phyloP scores from a whole-genome alignment of 768 basidiomycete genomes.

The Lepiota brunneoincarnata region DNA sequence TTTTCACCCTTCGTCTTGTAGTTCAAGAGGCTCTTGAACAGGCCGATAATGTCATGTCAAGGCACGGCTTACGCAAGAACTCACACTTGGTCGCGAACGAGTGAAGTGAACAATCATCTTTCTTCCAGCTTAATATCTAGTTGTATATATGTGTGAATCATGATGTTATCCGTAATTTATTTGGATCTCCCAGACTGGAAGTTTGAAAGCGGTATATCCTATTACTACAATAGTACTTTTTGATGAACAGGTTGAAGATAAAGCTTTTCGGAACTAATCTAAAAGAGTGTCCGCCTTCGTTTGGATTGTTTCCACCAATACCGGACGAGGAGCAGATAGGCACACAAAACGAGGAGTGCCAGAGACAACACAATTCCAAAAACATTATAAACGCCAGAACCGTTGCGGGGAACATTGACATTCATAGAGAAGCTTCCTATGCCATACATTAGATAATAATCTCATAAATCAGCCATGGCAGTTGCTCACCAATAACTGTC shows the following conservation, averaged over 20 bases:
- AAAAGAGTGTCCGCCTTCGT: conserved; percentile 28
- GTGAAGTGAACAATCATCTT: conserved; percentile 12
- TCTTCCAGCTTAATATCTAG: conserved; percentile 6
- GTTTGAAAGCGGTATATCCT: too few relatives aligned
- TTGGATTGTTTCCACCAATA: conserved; percentile 65
- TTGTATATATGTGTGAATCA: not conserved
- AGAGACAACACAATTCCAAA: conserved; percentile 57
- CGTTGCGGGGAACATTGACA: conserved; percentile 57
- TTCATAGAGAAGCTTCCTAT: conserved; percentile 73
- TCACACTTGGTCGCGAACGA: conserved; percentile 25
- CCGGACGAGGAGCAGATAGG: conserved; percentile 47
- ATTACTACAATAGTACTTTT: too few relatives aligned
- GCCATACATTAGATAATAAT: not conserved
- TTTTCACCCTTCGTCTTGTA: conserved; percentile 14
- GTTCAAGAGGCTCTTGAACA: conserved; percentile 42
- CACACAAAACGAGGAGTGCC: conserved; percentile 39
- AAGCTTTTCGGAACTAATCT: not conserved
- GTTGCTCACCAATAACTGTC: conserved; percentile 49
- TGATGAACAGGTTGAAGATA: too few relatives aligned
- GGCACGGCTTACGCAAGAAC: conserved; percentile 21
- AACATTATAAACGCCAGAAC: conserved; percentile 34
- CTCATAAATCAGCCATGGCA: not conserved
- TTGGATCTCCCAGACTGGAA: not conserved
- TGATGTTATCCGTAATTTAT: not conserved
- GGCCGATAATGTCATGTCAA: conserved; percentile 34